Percentiles rank a stretch among this genome's conserved stretches.
These are phyloP conservation scores for Candida incommunis DNA, from an alignment of 805 yeast species.

Conservation along the genomic window DNA sequence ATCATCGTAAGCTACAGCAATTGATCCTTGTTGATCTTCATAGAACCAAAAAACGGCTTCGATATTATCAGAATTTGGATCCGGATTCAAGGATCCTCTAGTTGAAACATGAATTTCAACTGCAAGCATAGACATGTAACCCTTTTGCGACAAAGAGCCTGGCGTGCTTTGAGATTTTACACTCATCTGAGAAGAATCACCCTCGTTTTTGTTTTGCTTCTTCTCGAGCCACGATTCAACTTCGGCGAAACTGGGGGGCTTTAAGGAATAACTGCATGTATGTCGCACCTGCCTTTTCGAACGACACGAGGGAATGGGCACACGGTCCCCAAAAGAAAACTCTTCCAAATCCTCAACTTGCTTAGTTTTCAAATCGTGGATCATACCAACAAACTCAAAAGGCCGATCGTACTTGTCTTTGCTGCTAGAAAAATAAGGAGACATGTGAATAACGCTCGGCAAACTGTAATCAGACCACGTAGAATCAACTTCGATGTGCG, in stretches of 20 bases:
- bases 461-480: background rate
- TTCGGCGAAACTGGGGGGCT: background rate
- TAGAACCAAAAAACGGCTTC: slow-evolving; percentile 49
- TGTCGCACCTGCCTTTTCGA: too few species aligned
- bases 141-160: slow-evolving; percentile 1
- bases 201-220: background rate
- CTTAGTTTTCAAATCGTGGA: background rate
- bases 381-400: background rate
- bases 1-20: slow-evolving; percentile 16
- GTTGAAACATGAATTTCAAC: slow-evolving; percentile 58
- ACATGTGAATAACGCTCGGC: background rate
- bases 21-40: slow-evolving; percentile 29
- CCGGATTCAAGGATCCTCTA: slow-evolving; percentile 37
- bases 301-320: background rate
- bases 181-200: too few species aligned
- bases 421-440: background rate
- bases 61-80: slow-evolving; percentile 50
- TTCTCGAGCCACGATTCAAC: background rate
- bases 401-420: background rate
- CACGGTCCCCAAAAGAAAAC: background rate
- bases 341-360: slow-evolving; percentile 15
- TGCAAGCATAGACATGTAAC: slow-evolving; percentile 38
- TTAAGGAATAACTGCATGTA: background rate
- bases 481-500: background rate
- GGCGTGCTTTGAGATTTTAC: background rate